Percentiles rank a stretch among this genome's conserved stretches.
These are phyloP conservation scores for Podaxis pistillaris DNA, from an alignment of 768 basidiomycete genomes.

Conservation along the genomic window DNA sequence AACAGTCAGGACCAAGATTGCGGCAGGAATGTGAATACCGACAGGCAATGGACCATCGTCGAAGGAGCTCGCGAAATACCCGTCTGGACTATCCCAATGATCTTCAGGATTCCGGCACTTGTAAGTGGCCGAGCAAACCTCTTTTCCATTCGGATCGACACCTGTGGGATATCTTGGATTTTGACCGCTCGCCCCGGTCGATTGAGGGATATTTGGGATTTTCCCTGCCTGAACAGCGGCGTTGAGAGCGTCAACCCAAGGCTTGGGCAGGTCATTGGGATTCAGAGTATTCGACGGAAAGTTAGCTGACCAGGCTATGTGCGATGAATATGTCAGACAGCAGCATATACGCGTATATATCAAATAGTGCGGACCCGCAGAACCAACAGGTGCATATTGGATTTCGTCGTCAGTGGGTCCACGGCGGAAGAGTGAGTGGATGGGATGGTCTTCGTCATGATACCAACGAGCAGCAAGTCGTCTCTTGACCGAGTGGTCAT, in stretches of 20 bases:
- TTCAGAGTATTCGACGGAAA: slow-evolving; percentile 59
- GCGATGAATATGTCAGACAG: not conserved
- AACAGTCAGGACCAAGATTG: not conserved
- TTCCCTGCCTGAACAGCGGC: slow-evolving; percentile 64
- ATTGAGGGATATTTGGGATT: slow-evolving; percentile 66
- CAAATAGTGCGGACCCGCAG: slow-evolving; percentile 42
- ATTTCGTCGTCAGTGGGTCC: slow-evolving; percentile 42
- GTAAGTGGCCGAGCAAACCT: slow-evolving; percentile 77
- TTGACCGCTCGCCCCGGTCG: slow-evolving; percentile 34
- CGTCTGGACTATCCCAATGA: slow-evolving; percentile 75
- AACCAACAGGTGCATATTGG: slow-evolving; percentile 55
- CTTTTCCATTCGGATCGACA: slow-evolving; percentile 39
- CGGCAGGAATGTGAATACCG: slow-evolving; percentile 15
- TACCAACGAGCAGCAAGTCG: slow-evolving; percentile 52
- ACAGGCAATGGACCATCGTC: slow-evolving; percentile 76
- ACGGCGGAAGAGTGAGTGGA: slow-evolving; percentile 62
- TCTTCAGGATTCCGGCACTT: slow-evolving; percentile 63
- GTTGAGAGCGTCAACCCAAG: slow-evolving; percentile 72
- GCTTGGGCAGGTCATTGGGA: slow-evolving; percentile 49
- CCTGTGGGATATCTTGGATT: slow-evolving; percentile 48
- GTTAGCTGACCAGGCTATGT: slow-evolving; percentile 56
- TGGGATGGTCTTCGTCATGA: slow-evolving; percentile 59
- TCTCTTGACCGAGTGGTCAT: slow-evolving; percentile 25
- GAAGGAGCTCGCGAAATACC: slow-evolving; percentile 64
- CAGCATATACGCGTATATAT: slow-evolving; percentile 1